phyloP scores from a whole-genome alignment of 2,329 filamentous ascomycete genomes.

The Thyridium curvatum region DNA sequence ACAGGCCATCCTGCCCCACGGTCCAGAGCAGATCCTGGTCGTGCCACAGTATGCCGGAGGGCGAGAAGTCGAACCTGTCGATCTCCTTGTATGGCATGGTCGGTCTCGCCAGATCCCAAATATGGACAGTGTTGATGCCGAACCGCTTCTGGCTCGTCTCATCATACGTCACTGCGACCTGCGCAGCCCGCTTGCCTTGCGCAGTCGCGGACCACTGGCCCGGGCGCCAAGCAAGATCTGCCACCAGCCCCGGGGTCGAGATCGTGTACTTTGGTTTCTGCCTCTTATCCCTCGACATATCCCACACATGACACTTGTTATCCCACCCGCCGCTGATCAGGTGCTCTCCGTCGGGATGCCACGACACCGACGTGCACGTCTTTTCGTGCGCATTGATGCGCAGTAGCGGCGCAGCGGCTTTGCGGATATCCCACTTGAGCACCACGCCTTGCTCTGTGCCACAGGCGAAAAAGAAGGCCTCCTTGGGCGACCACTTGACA shows the following conservation, averaged over 20 bases:
- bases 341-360: constrained; percentile 64
- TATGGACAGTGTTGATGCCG: constrained; percentile 53
- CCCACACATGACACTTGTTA: constrained; percentile 58
- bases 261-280: constrained; percentile 60
- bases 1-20: constrained; percentile 53
- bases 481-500: constrained; percentile 59
- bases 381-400: constrained; percentile 58
- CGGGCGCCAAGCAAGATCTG: constrained; percentile 56
- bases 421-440: constrained; percentile 59
- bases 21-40: constrained; percentile 62
- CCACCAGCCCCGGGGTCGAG: constrained; percentile 53
- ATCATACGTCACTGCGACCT: constrained; percentile 57
- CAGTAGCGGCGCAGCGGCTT: constrained; percentile 44
- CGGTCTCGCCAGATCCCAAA: constrained; percentile 64
- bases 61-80: constrained; percentile 51
- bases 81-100: constrained; percentile 63
- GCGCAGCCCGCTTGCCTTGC: constrained; percentile 52
- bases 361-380: constrained; percentile 53
- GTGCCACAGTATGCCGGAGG: constrained; percentile 55
- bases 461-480: constrained; percentile 57
- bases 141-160: constrained; percentile 46
- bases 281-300: constrained; percentile 54
- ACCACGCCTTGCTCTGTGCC: constrained; percentile 57
- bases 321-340: constrained; percentile 58
- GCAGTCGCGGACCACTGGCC: constrained; percentile 59